phyloP scores from a whole-genome alignment of 2,329 filamentous ascomycete genomes.

The Sarocladium kiliense region DNA sequence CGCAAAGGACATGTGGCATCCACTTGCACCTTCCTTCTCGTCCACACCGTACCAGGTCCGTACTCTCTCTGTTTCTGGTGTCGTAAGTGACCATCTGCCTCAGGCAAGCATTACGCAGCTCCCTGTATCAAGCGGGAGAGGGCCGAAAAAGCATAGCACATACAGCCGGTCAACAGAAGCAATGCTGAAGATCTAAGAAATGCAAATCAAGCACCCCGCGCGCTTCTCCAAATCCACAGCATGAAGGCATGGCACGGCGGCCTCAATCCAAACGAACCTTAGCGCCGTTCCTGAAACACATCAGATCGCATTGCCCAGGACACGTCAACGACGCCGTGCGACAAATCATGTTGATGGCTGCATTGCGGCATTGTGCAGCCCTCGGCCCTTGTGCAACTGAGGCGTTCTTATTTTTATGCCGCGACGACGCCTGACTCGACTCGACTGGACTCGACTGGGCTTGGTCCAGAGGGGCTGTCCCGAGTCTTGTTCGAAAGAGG shows the following conservation, averaged over 20 bases:
- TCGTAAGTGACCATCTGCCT: no score
- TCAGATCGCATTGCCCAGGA: neutral
- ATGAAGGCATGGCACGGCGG: neutral
- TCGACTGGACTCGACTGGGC: neutral
- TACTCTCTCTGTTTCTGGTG: no score
- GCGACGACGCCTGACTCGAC: neutral
- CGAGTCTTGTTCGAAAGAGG: neutral
- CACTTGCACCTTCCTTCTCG: no score
- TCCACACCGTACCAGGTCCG: no score
- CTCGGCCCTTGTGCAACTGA: neutral
- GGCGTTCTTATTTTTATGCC: neutral
- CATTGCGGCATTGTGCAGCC: constrained; percentile 6
- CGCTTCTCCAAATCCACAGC: neutral
- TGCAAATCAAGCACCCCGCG: no score
- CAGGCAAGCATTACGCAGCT: no score
- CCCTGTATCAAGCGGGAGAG: no score
- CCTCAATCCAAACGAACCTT: neutral
- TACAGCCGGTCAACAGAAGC: no score
- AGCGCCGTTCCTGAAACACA: neutral
- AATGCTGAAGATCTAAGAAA: no score
- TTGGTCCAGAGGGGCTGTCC: neutral
- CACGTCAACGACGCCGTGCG: neutral
- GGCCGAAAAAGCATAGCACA: no score
- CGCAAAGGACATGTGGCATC: no score
- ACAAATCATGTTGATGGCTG: neutral